Base-by-base conservation (phyloP, 2,329 filamentous ascomycete species). In the Nectriaceae sp. region DNA sequence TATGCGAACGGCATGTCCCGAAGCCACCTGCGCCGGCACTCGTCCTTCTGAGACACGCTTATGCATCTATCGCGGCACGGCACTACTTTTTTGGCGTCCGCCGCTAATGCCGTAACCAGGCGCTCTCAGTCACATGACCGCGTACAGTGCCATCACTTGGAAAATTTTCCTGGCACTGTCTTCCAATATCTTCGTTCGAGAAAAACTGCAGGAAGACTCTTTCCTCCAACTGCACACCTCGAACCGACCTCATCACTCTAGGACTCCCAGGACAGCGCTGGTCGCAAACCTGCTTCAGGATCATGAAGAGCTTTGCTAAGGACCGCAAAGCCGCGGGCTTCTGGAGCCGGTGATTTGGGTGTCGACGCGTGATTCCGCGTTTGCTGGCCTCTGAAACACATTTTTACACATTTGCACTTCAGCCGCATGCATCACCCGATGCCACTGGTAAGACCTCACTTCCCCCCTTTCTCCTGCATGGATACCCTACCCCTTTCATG, bases 401-500 rank as follows among this genome's bases (percentile, higher is more conserved):
- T 39, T 49, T 49, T 59, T 52, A 26, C 18, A 44, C n/a, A n/a
- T n/a, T n/a, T n/a, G n/a, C n/a, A n/a, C 24, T 29, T 29, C 24
- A 29, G 6, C 24, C 6, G 24, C 24, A 29, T 29, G 24, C 24
- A 29, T 29, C 6, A 29, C 6, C 24, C 24, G 13, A 29, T n/a
- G 40, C 29, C 6, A 35, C 55, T 62, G 61, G 63, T 61, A 67
- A 62, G 61, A 52, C 47, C 21, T 38, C 47, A 29, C 43, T 13
- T 40, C 42, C 31, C 40, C 35, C 38, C 47, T 39, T 55, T 49
- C 40, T 56, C 50, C 47, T 59, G 54, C 57, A 49, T 51, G 40
- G 43, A 47, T 43, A 46, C 44, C 42, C 35, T 48, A 36, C 47
- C 42, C 35, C 26, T 71, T 73, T 75, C 61, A 80, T 85, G 87